A percentile compares a stretch with the other conserved stretches of the same genome.
These are phyloP conservation scores for Phoenix roebelenii DNA, from an alignment of 176 grass and related monocot genomes.

Conservation along the genomic window DNA sequence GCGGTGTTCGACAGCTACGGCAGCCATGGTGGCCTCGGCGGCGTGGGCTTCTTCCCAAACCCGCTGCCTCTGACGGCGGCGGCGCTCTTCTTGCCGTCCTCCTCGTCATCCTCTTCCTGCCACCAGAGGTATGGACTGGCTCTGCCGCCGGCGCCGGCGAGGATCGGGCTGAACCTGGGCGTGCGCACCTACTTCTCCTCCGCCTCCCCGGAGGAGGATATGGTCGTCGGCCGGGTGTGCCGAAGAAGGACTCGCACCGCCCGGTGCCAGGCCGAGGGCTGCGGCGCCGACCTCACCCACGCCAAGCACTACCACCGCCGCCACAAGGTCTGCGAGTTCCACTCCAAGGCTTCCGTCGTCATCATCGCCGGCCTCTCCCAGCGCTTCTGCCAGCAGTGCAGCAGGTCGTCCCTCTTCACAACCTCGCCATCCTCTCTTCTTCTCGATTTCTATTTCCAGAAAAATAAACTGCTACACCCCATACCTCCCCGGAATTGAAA, in stretches of 20 bases:
- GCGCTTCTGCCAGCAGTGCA: slow-evolving; percentile 20
- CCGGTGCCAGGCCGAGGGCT: slow-evolving; percentile 10
- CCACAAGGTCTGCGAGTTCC: slow-evolving; percentile 18
- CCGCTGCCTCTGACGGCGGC: slow-evolving; percentile 3
- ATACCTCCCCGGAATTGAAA: too few relatives aligned
- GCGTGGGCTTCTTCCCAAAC: neutral
- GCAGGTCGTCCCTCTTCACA: neutral
- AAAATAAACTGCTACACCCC: too few relatives aligned
- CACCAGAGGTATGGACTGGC: slow-evolving; percentile 3
- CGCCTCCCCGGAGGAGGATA: neutral
- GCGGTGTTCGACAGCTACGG: slow-evolving; percentile 5
- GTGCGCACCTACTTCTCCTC: slow-evolving; percentile 19
- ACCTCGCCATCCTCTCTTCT: neutral
- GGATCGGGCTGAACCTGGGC: slow-evolving; percentile 14
- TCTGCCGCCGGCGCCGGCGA: slow-evolving; percentile 1
- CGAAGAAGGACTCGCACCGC: slow-evolving; percentile 4
- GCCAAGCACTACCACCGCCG: slow-evolving; percentile 22
- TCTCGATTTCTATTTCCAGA: too few relatives aligned
- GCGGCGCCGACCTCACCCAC: slow-evolving; percentile 8
- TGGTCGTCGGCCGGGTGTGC: neutral
- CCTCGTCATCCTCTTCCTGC: neutral
- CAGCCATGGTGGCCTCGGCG: neutral
- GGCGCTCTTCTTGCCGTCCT: neutral
- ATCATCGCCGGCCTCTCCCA: slow-evolving; percentile 10
- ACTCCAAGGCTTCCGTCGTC: slow-evolving; percentile 12